Evolutionary conservation across 768 basidiomycete species (phyloP), one percentile per base, ranked within the genome.

Genomic region (Tylopilus balloui): DNA sequence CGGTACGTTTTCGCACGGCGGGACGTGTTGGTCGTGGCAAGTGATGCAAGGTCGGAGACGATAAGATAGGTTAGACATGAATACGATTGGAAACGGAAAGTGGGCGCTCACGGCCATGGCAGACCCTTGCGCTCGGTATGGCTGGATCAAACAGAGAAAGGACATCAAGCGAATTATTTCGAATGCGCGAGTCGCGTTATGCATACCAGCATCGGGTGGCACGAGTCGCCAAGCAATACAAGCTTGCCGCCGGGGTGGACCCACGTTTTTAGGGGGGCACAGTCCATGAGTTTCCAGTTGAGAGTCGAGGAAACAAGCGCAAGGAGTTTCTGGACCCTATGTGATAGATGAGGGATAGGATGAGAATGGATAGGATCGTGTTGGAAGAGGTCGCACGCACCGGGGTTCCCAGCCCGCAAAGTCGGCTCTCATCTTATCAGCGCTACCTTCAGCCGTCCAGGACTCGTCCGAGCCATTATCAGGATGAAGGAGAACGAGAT

Each of bases 121-220:
- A 29, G 78, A 71, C 6, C 78, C 79, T 59, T 80, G 79, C 1
- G 77, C 79, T 13, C 73, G 69, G 53, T 79, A 78, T 3, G 79
- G 79, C 74, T 71, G 31, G 0, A 15, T 31, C 21, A 20, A 7
- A 9, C 28, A 9, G n/a, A 15, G 34, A 34, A 34, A 17, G 12
- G 12, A 3, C 35, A 17, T 50, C 12, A 51, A 32, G 42, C 7
- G 31, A 40, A 14, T 3, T 25, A 3, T 25, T 29, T 27, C 12
- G 1, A 24, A 35, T 15, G 10, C 6, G 11, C 11, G 25, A 38
- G 14, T 4, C 1, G 21, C 5, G 19, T n/a, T 3, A 6, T 31
- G 24, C 68, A 34, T 44, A 69, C 66, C 24, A 79, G 66, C 76
- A 80, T 81, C 2, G 80, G 75, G 59, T 81, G 80, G 40, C 78